A percentile compares a stretch with the other conserved stretches of the same genome.
phyloP scores from a whole-genome alignment of 371 early-diverging fungal species.

The Mucor indicus region DNA sequence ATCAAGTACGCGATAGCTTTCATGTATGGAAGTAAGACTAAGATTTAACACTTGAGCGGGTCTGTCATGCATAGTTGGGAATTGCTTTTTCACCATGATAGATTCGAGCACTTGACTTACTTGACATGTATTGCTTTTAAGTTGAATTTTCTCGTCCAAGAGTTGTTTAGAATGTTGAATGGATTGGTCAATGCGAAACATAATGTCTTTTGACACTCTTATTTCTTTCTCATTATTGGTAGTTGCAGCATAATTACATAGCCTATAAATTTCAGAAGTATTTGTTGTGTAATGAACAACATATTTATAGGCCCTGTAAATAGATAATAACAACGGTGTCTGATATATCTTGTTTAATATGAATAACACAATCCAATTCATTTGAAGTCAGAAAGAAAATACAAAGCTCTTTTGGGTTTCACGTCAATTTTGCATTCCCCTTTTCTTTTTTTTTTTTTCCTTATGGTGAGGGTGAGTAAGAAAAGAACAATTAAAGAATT shows the following conservation, averaged over 20 bases:
- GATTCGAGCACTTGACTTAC: slow-evolving; percentile 31
- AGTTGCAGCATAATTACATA: slow-evolving; percentile 45
- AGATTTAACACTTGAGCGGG: slow-evolving; percentile 50
- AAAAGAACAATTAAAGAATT: background rate
- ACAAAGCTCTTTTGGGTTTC: no score
- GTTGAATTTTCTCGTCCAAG: slow-evolving; percentile 44
- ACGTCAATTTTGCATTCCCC: no score
- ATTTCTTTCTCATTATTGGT: slow-evolving; percentile 12
- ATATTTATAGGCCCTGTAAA: slow-evolving; percentile 56
- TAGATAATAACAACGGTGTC: slow-evolving; percentile 39
- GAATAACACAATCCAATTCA: slow-evolving; percentile 48
- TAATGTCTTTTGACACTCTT: background rate
- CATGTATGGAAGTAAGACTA: slow-evolving; percentile 51
- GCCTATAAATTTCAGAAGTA: slow-evolving; percentile 66
- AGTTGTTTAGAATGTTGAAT: slow-evolving; percentile 55
- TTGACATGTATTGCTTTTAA: slow-evolving; percentile 40
- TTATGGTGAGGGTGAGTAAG: background rate
- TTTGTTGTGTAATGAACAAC: slow-evolving; percentile 41
- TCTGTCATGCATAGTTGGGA: slow-evolving; percentile 26
- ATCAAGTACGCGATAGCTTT: slow-evolving; percentile 53
- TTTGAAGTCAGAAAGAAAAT: background rate
- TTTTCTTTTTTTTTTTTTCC: background rate
- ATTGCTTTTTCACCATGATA: slow-evolving; percentile 53
- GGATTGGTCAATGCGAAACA: slow-evolving; percentile 40
- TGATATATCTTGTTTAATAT: slow-evolving; percentile 54